These are phyloP conservation scores for Colletotrichum filicis DNA, from an alignment of 2,329 filamentous ascomycete genomes.

Conservation along the genomic window DNA sequence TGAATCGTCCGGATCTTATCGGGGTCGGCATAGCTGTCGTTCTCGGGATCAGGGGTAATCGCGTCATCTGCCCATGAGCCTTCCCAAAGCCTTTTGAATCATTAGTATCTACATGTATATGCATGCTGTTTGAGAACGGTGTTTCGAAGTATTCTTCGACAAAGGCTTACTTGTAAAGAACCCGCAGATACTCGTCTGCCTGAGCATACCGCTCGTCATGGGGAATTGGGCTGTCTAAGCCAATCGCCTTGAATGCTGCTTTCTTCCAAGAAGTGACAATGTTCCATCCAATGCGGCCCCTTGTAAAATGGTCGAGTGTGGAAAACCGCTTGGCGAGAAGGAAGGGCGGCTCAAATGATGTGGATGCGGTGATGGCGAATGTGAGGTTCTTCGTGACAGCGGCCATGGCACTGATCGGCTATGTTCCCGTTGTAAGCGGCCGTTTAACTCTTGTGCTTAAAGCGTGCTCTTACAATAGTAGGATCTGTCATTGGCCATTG, in stretches of 20 bases:
- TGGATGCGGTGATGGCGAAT: slow-evolving; percentile 72
- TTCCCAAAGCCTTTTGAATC: slow-evolving; percentile 57
- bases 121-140: neutral
- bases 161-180: slow-evolving; percentile 67
- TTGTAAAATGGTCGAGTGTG: slow-evolving; percentile 70
- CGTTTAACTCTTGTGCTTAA: neutral
- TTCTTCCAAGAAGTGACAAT: slow-evolving; percentile 71
- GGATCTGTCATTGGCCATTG: slow-evolving; percentile 76
- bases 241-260: slow-evolving; percentile 71
- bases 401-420: slow-evolving; percentile 74
- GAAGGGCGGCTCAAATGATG: slow-evolving; percentile 72
- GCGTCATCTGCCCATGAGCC: slow-evolving; percentile 69
- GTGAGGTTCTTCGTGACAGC: slow-evolving; percentile 72
- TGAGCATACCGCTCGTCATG: slow-evolving; percentile 71
- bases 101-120: neutral
- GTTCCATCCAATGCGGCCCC: slow-evolving; percentile 73
- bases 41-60: slow-evolving; percentile 61
- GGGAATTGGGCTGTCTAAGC: slow-evolving; percentile 65
- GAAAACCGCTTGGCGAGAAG: slow-evolving; percentile 71
- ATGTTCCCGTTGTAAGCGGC: neutral
- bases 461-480: slow-evolving; percentile 60
- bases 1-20: slow-evolving; percentile 69
- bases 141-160: neutral
- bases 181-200: slow-evolving; percentile 70
- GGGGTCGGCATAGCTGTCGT: slow-evolving; percentile 68